Base-by-base conservation (phyloP, 495 filamentous ascomycete genomes). In the Annulohypoxylon stygium region DNA sequence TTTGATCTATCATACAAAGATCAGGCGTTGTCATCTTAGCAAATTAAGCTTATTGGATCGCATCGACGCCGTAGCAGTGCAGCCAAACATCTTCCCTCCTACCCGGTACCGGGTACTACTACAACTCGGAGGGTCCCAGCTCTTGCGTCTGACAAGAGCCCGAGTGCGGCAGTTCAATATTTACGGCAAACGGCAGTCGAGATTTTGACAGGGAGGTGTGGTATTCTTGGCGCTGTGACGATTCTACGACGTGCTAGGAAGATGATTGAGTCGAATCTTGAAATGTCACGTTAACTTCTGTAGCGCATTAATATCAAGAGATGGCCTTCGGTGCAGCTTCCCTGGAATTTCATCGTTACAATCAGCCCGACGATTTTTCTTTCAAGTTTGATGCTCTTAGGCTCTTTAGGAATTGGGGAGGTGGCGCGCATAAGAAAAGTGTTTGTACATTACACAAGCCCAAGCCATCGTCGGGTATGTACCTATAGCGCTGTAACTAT, bases 1-100 rank as follows among this genome's bases (percentile, higher is more conserved):
- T 14, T 25, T 8, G 25, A 33, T 5, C 34, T 34, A 55, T 55
- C 51, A 34, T 16, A 51, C 3, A 55, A 5, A 34, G 16, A 10
- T 33, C 14, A 11, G 51, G 26, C 26, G 26, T 16, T 50, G 23
- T 14, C 62, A 34, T 61, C 41, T 45, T 36, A 54, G 61, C 34
- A 20, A 41, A 51, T 61, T 36, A 41, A 33, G 34, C 33, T 34
- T 53, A 51, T 53, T 64, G 41, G 53, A 50, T 43, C 25, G 47
- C 48, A 51, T 37, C 50, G 43, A 71, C 59, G n/a, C 45, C 11
- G 70, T 73, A 50, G 59, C 53, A 69, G 51, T 69, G 65, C 70
- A 69, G 39, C 61, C 60, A 62, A 30, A 57, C 60, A 65, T 53
- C 65, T 61, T 61, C 26, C 70, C 58, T 45, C 25, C 33, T 62